phyloP scores from a whole-genome alignment of 257 asterid species.

The Linaria vulgaris region DNA sequence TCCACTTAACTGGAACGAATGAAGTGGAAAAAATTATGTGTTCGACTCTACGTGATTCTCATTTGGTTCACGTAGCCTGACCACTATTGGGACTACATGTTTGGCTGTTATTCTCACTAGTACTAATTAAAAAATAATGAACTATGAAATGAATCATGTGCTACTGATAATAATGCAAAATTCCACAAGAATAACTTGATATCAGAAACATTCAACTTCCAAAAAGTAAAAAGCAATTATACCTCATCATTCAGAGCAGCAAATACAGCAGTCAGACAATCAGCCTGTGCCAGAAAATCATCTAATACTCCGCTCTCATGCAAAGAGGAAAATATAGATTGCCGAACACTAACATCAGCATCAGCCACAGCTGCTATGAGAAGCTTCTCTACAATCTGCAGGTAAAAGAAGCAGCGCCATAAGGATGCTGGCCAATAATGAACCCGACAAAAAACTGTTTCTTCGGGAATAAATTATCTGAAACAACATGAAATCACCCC shows the following conservation, averaged over 20 bases:
- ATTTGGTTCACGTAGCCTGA: too few relatives aligned
- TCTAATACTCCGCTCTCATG: constrained; percentile 81
- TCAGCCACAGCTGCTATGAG: constrained; percentile 95
- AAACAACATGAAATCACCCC: too few relatives aligned
- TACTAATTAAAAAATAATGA: constrained; percentile 6
- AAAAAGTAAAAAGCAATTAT: constrained; percentile 24
- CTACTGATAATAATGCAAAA: constrained; percentile 18
- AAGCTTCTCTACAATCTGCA: constrained; percentile 91
- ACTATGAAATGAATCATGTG: constrained; percentile 18
- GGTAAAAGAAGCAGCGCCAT: constrained; percentile 18
- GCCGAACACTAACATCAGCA: constrained; percentile 89
- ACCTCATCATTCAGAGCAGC: constrained; percentile 99
- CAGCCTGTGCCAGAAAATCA: constrained; percentile 94
- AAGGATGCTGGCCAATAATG: constrained; percentile 7
- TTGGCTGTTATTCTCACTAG: constrained; percentile 4
- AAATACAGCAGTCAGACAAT: constrained; percentile 92
- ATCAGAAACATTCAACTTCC: constrained; percentile 21
- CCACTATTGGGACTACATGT: too few relatives aligned
- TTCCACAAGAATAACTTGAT: constrained; percentile 9
- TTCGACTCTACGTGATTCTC: too few relatives aligned
- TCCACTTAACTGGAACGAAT: too few relatives aligned
- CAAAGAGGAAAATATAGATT: constrained; percentile 77
- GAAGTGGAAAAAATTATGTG: too few relatives aligned
- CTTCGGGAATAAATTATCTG: too few relatives aligned
- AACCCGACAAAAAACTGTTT: not conserved